Base-by-base conservation (phyloP, 2,329 filamentous ascomycete genomes). In the Chaetothyriales sp. region DNA sequence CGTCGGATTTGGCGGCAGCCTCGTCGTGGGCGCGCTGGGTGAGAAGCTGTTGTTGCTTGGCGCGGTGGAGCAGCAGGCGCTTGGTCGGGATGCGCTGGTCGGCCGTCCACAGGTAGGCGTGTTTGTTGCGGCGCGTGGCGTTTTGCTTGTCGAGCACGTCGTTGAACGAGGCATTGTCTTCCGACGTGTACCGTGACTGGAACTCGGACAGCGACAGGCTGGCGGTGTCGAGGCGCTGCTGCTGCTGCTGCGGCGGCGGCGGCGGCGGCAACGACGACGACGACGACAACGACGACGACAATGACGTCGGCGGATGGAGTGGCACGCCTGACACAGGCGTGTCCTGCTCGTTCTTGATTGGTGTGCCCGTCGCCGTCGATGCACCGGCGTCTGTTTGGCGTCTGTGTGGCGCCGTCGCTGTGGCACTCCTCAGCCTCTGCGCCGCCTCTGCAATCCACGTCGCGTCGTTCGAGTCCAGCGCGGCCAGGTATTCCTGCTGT, bases 131-230 rank as follows among this genome's bases (percentile, higher is more conserved):
- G 48, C 77, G 80, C 66, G 89, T 90, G 55, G 82, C 77, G 63
- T 95, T 98, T 63, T 95, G 88, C 62, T 83, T 86, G 69, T 98
- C 92, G 25, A 97, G 73, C 1, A 98, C 75, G 61, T 83, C 85
- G 68, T 95, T 94, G 71, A 98, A 97, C 61, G 86, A 94, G 65
- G 95, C 92, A 64, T 97, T 97, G 66, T 98, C 92, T 67, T 98
- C 92, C 63, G 88, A 95, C 1, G 90, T 98, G 69, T 95, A 97
- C 60, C 86, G 90, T 2, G 85, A 78, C 64, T 98, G 92, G 62
- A 95, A 98, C 1, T 83, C 80, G 50, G 83, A 81, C 1, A 98
- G 76, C 54, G 84, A 89, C 73, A 97, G 81, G 60, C 83, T 83
- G 44, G 83, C 65, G 2, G 69, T 81, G 64, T 94, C 83, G 18